Conservation (phyloP, 2,329 filamentous ascomycete species). For the Penicillium sp. region DNA sequence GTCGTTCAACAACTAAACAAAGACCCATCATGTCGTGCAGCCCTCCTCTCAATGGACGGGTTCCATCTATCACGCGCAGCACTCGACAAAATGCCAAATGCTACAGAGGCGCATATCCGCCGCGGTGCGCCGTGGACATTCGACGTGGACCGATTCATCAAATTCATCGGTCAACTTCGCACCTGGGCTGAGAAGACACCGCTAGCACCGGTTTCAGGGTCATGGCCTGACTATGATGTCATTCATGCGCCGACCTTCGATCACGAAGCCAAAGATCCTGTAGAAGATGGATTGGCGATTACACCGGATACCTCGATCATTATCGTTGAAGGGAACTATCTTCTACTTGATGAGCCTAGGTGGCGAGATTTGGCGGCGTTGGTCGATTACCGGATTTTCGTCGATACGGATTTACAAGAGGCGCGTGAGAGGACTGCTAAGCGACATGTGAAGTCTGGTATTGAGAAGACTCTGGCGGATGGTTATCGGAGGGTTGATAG, state of each 20-base stretch:
- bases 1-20: conserved; percentile 29
- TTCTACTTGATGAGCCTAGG: conserved; percentile 27
- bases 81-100: conserved; percentile 33
- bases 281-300: conserved; percentile 29
- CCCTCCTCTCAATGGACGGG: conserved; percentile 39
- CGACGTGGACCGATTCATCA: conserved; percentile 29
- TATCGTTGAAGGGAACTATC: conserved; percentile 23
- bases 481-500: conserved; percentile 38
- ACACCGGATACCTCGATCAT: conserved; percentile 19
- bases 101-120: conserved; percentile 33
- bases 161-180: conserved; percentile 27
- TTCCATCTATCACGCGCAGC: conserved; percentile 35
- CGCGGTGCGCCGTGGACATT: conserved; percentile 43
- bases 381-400: conserved; percentile 46
- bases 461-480: conserved; percentile 40
- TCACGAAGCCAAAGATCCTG: conserved; percentile 38
- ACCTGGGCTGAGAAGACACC: conserved; percentile 24
- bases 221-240: conserved; percentile 10
- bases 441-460: conserved; percentile 43
- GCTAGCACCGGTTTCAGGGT: conserved; percentile 3
- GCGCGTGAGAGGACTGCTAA: conserved; percentile 40
- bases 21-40: conserved; percentile 6
- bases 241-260: conserved; percentile 35
- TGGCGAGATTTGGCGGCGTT: conserved; percentile 36
- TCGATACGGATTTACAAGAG: conserved; percentile 39